Evolutionary conservation across 352 stramenopile genomes (phyloP).

Genomic region (Globisporangium yorkense): DNA sequence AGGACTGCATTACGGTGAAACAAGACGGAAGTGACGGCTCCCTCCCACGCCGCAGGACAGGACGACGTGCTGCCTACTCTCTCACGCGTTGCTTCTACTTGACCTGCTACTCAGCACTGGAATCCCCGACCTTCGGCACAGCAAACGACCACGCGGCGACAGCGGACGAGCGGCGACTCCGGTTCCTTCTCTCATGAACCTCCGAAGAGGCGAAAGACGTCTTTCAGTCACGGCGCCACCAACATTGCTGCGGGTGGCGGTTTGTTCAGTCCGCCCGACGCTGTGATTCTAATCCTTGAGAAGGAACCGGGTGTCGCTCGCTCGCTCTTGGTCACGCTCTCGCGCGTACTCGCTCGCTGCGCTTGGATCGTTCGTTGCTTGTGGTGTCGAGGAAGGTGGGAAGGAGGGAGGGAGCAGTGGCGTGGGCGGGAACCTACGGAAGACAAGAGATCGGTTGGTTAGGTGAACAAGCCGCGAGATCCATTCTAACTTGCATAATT

Average conservation of each 20-base stretch:
- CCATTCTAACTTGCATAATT: constrained; percentile 21
- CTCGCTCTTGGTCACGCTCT: not conserved
- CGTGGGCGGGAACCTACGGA: constrained; percentile 27
- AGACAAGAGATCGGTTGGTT: constrained; percentile 6
- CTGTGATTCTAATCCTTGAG: constrained; percentile 82
- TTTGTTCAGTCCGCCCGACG: constrained; percentile 87
- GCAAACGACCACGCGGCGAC: not conserved
- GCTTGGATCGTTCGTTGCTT: constrained; percentile 9
- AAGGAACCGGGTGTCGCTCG: constrained; percentile 19
- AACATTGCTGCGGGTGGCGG: constrained; percentile 76
- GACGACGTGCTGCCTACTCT: not conserved
- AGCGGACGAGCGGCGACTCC: not conserved
- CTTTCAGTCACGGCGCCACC: constrained; percentile 70
- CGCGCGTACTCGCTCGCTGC: not conserved
- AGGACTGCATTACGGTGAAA: too few relatives aligned
- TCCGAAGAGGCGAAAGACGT: constrained; percentile 51
- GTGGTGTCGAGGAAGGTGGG: constrained; percentile 3
- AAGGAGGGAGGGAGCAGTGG: constrained; percentile 5
- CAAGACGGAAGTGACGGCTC: too few relatives aligned
- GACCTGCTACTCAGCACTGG: not conserved
- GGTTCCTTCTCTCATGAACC: constrained; percentile 59
- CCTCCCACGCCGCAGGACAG: not conserved
- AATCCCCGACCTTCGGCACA: not conserved
- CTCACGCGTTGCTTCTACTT: too few relatives aligned
- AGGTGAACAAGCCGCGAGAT: constrained; percentile 4